Evolutionary conservation across 495 filamentous ascomycete genomes (phyloP), one percentile per base, ranked within the genome.

Genomic region (Talaromyces stipitatus): DNA sequence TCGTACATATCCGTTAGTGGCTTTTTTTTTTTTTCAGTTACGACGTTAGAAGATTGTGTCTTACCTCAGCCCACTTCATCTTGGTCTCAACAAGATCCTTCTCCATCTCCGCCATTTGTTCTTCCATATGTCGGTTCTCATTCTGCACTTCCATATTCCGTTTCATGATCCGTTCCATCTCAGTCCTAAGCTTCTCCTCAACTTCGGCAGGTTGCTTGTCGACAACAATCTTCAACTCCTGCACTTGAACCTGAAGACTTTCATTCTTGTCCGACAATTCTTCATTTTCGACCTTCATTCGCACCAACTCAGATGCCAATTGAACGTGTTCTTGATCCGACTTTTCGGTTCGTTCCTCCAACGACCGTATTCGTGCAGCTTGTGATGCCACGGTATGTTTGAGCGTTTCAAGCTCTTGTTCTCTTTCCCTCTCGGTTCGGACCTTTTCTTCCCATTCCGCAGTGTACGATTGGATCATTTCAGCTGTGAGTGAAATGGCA

Each of bases 101-200:
- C 78, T 97, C 94, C 81, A 99, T 94, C 56, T 97, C 94, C 28
- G 82, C 82, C 81, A 95, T 83, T 65, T 90, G 86, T 71, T 96
- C 95, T 68, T 96, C 91, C 63, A 99, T 75, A 30, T 75, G 78
- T 53, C 88, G 81, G 62, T 97, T 97, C 76, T 96, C 91, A 51
- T 95, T 91, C 65, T 97, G 92, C 16, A 97, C 92, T 64, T 95
- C 92, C 26, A 87, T 79, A 65, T 97, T 97, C 55, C 91, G 83
- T 68, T 90, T 84, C 85, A 97, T 92, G 63, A 97, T 84, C 12
- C 88, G 82, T 28, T 96, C 92, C 79, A 96, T 92, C 71, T 99
- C 92, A 4, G 78, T 82, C 66, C 85, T 84, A 61, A 96, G 83
- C 55, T 83, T 80, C 38, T 82, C 77, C 71, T 99, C 95, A 3